Conservation (phyloP, 2,329 filamentous ascomycete species). For the Beauveria medogensis region DNA sequence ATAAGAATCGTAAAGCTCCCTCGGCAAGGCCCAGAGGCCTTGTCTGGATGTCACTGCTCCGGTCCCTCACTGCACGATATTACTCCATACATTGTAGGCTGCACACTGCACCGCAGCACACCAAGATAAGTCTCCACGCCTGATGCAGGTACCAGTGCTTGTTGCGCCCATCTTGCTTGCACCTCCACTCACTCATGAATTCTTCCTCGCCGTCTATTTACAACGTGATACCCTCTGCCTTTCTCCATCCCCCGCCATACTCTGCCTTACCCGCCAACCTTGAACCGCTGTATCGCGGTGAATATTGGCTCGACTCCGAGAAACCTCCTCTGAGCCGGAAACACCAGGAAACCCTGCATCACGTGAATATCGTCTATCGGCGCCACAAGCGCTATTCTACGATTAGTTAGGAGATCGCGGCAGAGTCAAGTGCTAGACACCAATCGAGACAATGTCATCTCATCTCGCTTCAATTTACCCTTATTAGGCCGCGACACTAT, state of each 20-base stretch:
- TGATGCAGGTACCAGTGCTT: neutral
- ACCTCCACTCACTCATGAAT: neutral
- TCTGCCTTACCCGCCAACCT: neutral
- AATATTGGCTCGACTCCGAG: neutral
- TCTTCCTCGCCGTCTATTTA: neutral
- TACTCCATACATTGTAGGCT: neutral
- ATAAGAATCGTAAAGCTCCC: neutral
- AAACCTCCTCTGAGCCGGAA: neutral
- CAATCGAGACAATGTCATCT: slow-evolving; percentile 1
- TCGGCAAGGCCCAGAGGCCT: no score
- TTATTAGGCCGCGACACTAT: neutral
- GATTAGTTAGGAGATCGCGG: neutral
- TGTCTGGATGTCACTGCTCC: neutral
- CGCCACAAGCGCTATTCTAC: neutral
- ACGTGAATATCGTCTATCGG: neutral
- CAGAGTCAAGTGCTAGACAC: neutral
- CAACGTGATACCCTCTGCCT: neutral
- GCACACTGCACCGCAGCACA: neutral
- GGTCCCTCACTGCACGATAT: neutral
- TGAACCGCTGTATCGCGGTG: neutral
- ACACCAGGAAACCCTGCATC: neutral
- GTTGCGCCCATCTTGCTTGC: neutral
- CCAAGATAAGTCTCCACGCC: neutral
- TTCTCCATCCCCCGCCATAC: neutral
- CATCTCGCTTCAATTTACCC: neutral